Conservation (phyloP, 31 red algal genomes). For the Asparagopsis taxiformis region DNA sequence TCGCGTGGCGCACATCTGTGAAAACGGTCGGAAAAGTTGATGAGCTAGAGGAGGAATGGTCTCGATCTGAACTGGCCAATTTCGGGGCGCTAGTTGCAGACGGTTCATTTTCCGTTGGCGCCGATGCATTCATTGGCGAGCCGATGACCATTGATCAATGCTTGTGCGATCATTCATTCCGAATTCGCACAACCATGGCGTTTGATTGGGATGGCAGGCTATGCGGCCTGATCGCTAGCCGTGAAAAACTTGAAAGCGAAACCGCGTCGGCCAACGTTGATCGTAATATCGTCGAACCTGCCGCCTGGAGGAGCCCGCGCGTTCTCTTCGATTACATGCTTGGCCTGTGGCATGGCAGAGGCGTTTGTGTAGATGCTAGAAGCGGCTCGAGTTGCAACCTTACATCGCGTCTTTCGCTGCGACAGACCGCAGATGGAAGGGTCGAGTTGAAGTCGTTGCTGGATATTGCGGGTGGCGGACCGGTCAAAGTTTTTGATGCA, state of each 20-base stretch:
- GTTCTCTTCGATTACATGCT: conserved; percentile 72
- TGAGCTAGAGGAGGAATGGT: conserved; percentile 58
- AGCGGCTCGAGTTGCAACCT: conserved; percentile 40
- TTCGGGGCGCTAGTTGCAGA: conserved; percentile 66
- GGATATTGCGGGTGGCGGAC: conserved; percentile 47
- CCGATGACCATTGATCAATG: conserved; percentile 62
- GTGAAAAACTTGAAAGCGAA: too few relatives aligned
- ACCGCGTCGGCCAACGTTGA: too few relatives aligned
- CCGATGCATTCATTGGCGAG: conserved; percentile 40
- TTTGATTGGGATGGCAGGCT: conserved; percentile 80
- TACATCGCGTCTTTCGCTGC: conserved; percentile 51
- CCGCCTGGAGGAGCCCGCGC: conserved; percentile 59
- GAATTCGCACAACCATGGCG: conserved; percentile 60
- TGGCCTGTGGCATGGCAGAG: conserved; percentile 66
- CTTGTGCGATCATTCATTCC: conserved; percentile 36
- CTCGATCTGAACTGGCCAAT: conserved; percentile 50
- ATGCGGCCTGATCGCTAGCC: conserved; percentile 62
- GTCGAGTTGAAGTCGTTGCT: conserved; percentile 55
- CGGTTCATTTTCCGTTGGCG: conserved; percentile 65
- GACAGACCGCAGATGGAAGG: conserved; percentile 23
- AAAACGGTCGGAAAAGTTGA: conserved; percentile 52
- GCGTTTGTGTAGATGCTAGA: conserved; percentile 42
- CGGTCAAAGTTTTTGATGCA: conserved; percentile 62
- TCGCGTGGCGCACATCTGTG: conserved; percentile 62
- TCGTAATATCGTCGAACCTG: conserved; percentile 51